A percentile compares a stretch with the other conserved stretches of the same genome.
Conservation (phyloP, 495 filamentous ascomycete genomes). For the Tuber brumale region DNA sequence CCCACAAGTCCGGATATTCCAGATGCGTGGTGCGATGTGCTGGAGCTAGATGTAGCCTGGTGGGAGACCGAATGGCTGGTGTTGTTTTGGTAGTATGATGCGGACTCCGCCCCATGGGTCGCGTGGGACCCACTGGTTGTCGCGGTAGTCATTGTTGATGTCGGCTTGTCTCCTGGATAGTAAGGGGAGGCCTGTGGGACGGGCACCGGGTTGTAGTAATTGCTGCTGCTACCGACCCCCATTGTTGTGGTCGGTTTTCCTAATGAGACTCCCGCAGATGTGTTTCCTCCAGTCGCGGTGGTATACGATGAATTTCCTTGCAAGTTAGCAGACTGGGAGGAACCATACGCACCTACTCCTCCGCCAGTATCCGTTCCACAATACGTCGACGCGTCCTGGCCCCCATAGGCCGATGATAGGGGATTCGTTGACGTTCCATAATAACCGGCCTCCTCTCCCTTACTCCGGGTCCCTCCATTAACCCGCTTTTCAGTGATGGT, state of each 20-base stretch:
- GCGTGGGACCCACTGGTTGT: not conserved
- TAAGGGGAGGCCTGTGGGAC: constrained; percentile 35
- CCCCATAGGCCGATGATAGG: constrained; percentile 19
- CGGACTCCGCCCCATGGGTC: constrained; percentile 1
- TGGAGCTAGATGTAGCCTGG: not conserved
- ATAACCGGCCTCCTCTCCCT: constrained; percentile 24
- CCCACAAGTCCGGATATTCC: constrained; percentile 12
- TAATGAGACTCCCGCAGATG: constrained; percentile 2
- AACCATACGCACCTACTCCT: constrained; percentile 30
- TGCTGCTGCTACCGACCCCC: not conserved
- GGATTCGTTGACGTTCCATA: constrained; percentile 25
- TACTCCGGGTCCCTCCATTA: constrained; percentile 7
- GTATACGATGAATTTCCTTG: constrained; percentile 11
- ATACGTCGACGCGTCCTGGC: constrained; percentile 13
- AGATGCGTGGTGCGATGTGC: constrained; percentile 11
- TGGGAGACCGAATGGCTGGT: constrained; percentile 6
- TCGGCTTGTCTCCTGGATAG: constrained; percentile 5
- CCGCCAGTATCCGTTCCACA: constrained; percentile 14
- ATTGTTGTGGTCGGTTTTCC: not conserved
- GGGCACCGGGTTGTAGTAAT: constrained; percentile 24
- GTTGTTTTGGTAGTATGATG: constrained; percentile 18
- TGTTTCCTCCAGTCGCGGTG: not conserved
- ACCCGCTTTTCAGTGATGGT: constrained; percentile 5
- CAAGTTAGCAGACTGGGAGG: constrained; percentile 19
- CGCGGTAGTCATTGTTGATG: not conserved